phyloP scores from a whole-genome alignment of 371 early-diverging fungal genomes.

The Hamiltosporidium tvaerminnensis region DNA sequence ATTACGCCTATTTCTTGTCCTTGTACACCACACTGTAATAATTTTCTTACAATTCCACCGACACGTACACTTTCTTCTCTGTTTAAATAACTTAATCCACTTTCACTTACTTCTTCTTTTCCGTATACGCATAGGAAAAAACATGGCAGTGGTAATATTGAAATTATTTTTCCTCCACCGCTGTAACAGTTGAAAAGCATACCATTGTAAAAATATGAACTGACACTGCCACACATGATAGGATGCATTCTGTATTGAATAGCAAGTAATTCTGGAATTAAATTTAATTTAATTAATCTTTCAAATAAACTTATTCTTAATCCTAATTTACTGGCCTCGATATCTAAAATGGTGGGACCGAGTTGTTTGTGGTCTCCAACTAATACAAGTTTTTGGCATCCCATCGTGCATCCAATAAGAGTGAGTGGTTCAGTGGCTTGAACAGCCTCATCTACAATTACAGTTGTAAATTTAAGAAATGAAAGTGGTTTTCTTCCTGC shows the following conservation, averaged over 20 bases:
- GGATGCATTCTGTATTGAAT: slow-evolving; percentile 98
- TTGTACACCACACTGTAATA: slow-evolving; percentile 66
- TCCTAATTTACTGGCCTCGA: slow-evolving; percentile 78
- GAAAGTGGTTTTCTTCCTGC: slow-evolving; percentile 80
- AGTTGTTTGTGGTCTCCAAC: slow-evolving; percentile 97
- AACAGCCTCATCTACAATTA: slow-evolving; percentile 90
- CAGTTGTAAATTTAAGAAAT: slow-evolving; percentile 69
- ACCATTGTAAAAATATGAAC: slow-evolving; percentile 94
- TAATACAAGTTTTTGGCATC: slow-evolving; percentile 79
- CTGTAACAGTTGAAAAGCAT: slow-evolving; percentile 62
- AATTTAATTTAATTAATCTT: slow-evolving; percentile 70
- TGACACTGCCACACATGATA: slow-evolving; percentile 80
- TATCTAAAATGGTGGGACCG: slow-evolving; percentile 86
- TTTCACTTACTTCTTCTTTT: slow-evolving; percentile 79
- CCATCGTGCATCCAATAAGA: slow-evolving; percentile 79
- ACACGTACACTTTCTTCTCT: slow-evolving; percentile 64
- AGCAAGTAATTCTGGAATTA: slow-evolving; percentile 74
- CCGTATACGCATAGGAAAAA: slow-evolving; percentile 78
- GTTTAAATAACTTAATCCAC: slow-evolving; percentile 85
- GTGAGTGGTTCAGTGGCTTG: slow-evolving; percentile 90
- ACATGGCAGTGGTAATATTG: slow-evolving; percentile 70
- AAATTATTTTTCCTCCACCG: background rate
- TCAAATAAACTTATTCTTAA: slow-evolving; percentile 85
- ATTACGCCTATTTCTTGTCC: slow-evolving; percentile 89
- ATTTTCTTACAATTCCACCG: slow-evolving; percentile 76